Conservation (phyloP, 768 basidiomycete species). For the Peribolospora kevripleyi region DNA sequence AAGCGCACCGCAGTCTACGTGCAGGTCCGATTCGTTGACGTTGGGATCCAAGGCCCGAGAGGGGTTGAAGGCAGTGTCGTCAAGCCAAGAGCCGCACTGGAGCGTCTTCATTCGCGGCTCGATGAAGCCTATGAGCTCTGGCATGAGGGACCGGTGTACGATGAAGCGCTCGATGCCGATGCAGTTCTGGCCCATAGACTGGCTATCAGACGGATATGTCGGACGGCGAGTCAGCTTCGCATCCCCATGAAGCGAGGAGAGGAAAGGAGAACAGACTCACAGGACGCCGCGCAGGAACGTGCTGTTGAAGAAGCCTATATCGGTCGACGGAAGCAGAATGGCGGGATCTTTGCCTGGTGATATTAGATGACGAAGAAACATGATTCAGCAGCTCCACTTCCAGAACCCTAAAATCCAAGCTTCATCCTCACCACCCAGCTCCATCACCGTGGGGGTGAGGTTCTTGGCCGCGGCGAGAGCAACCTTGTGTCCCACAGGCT, state of each 20-base stretch:
- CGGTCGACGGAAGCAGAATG: constrained; percentile 62
- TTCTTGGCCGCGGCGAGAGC: constrained; percentile 61
- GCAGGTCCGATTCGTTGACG: constrained; percentile 35
- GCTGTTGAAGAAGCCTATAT: constrained; percentile 53
- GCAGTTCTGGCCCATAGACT: constrained; percentile 86
- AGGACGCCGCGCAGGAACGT: constrained; percentile 77
- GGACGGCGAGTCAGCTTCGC: neutral
- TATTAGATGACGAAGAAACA: neutral
- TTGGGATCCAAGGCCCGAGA: constrained; percentile 3
- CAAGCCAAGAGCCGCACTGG: constrained; percentile 46
- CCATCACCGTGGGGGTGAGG: constrained; percentile 74
- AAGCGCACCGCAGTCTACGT: constrained; percentile 72
- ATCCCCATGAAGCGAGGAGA: neutral
- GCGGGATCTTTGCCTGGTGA: constrained; percentile 65
- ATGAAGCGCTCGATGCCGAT: constrained; percentile 87
- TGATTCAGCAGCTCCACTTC: neutral
- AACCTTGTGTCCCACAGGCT: constrained; percentile 30
- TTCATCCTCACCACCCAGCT: constrained; percentile 36
- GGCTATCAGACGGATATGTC: constrained; percentile 26
- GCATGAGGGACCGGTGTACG: constrained; percentile 48
- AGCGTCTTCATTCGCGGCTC: constrained; percentile 33
- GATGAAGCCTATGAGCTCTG: constrained; percentile 16
- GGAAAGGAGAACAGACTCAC: constrained; percentile 28
- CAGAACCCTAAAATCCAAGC: neutral
- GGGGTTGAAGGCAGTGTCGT: constrained; percentile 19